phyloP scores from a whole-genome alignment of 2,329 filamentous ascomycete genomes.

The Cladophialophora immunda region DNA sequence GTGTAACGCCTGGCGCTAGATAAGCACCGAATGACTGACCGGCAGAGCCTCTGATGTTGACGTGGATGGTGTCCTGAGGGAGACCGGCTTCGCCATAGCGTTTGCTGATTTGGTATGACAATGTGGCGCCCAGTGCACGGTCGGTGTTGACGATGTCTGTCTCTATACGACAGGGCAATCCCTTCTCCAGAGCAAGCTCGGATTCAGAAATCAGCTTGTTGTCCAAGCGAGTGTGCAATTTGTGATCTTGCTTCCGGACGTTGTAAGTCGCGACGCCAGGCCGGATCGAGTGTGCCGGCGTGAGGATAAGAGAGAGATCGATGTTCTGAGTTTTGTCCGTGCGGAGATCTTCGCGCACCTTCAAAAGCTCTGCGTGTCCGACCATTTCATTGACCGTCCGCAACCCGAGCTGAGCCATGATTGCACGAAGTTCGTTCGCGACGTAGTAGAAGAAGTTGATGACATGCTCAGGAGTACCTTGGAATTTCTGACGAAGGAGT shows the following conservation, averaged over 20 bases:
- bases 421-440: conserved; percentile 92
- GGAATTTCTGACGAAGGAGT: conserved; percentile 92
- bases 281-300: conserved; percentile 92
- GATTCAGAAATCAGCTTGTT: conserved; percentile 98
- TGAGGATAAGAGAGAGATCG: conserved; percentile 89
- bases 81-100: conserved; percentile 88
- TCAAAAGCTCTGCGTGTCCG: conserved; percentile 85
- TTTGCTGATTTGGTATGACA: conserved; percentile 96
- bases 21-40: conserved; percentile 97
- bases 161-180: conserved; percentile 89
- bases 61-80: conserved; percentile 91
- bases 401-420: conserved; percentile 96
- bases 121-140: conserved; percentile 87
- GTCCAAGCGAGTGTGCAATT: conserved; percentile 89
- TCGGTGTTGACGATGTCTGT: conserved; percentile 97
- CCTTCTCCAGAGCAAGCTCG: conserved; percentile 93
- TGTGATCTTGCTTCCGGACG: conserved; percentile 96
- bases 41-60: conserved; percentile 94
- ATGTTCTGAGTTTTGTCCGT: conserved; percentile 92
- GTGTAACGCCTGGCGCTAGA: conserved; percentile 88
- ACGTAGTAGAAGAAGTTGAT: conserved; percentile 99
- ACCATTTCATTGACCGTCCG: conserved; percentile 98
- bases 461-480: conserved; percentile 91
- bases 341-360: conserved; percentile 85
- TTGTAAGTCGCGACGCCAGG: conserved; percentile 97